A percentile compares a stretch with the other conserved stretches of the same genome.
These are phyloP conservation scores for Galerina sulciceps DNA, from an alignment of 768 basidiomycete genomes.

Conservation along the genomic window DNA sequence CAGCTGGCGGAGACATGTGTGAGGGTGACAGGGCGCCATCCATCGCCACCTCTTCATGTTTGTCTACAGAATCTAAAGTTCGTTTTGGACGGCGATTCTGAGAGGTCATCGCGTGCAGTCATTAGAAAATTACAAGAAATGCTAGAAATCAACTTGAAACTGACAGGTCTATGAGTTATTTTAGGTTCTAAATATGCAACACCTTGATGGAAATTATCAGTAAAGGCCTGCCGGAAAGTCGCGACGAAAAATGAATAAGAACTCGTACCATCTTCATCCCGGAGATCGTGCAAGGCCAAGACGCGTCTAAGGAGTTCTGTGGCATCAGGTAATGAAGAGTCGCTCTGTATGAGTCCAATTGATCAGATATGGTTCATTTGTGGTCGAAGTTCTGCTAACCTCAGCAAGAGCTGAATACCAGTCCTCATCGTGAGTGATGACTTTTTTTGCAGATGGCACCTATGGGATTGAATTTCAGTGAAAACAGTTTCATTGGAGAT, in stretches of 20 bases:
- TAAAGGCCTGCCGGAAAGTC: too few relatives aligned
- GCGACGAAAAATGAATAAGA: too few relatives aligned
- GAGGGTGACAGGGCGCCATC: too few relatives aligned
- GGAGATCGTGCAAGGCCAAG: not conserved
- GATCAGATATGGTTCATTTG: not conserved
- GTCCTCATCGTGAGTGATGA: not conserved
- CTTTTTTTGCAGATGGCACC: not conserved
- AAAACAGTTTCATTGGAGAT: too few relatives aligned
- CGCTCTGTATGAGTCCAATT: not conserved
- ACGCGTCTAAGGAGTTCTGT: not conserved
- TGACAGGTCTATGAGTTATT: too few relatives aligned
- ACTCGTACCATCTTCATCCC: not conserved
- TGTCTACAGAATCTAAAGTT: conserved; percentile 36
- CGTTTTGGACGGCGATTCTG: conserved; percentile 38
- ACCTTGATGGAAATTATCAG: too few relatives aligned
- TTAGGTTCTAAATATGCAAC: too few relatives aligned
- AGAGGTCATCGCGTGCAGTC: too few relatives aligned
- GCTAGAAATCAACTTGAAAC: too few relatives aligned
- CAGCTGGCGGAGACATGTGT: conserved; percentile 20
- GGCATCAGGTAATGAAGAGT: not conserved
- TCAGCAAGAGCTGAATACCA: not conserved
- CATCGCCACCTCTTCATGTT: conserved; percentile 40
- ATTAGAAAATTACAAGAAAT: too few relatives aligned
- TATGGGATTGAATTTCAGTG: not conserved
- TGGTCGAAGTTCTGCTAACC: not conserved